Base-by-base conservation (phyloP, 2,329 filamentous ascomycete species). In the Esteya vermicola region DNA sequence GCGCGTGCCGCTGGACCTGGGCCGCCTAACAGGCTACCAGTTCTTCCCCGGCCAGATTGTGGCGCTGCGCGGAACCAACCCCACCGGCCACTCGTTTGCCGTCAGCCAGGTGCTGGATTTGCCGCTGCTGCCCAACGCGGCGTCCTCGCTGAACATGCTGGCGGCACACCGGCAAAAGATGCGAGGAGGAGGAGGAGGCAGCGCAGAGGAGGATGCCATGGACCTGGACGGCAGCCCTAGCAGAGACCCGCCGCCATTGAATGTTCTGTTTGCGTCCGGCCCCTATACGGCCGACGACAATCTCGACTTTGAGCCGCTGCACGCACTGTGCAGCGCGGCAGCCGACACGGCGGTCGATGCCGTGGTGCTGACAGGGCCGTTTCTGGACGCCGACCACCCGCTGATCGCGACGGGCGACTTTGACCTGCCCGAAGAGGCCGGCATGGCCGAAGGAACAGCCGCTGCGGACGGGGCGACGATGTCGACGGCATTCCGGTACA, bases 31-130 rank as follows among this genome's bases (percentile, higher is more conserved):
- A 23, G 47, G 71, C 2, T 91, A 81, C 60, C 81, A 85, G 54
- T 85, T 96, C 63, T 96, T 96, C 55, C 91, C 89, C 0, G 91
- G 91, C 6, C 88, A 96, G 55, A 85, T 96, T 39, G 85, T 94
- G 23, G 91, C 89, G 7, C 61, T 96, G 22, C 72, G 72, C 45
- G 91, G 91, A 8, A 85, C 78, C 50, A 98, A 98, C 55, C 78
- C 85, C 18, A 85, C 85, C 1, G 89, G 89, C 0, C 72, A 78
- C 28, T 80, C 83, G 50, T 95, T 96, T 50, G 72, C 78, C 1
- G 85, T 91, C 25, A 77, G 72, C 26, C 78, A 95, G 52, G 61
- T 91, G 4, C 67, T 96, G 7, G 65, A 78, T 1, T 61, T 85
- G 3, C 91, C 91, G 3, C 65, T 85, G 4, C 68, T 93, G 13